Conservation (phyloP, 2,329 filamentous ascomycete genomes). For the Cordyceps tenuipes region DNA sequence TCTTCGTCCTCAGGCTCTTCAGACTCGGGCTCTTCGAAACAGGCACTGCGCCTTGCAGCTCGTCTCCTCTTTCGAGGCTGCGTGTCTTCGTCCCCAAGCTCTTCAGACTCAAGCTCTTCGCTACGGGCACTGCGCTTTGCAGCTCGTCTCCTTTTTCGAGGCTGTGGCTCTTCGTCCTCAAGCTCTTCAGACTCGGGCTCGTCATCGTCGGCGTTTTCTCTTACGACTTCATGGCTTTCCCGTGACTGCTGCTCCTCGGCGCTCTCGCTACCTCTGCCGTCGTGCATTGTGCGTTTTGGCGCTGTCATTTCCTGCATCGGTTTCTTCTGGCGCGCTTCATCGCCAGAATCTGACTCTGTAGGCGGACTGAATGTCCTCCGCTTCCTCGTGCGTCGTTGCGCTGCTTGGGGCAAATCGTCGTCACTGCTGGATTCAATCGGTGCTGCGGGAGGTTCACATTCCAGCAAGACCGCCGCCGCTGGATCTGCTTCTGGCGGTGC, state of each 20-base stretch:
- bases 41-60: too few species aligned
- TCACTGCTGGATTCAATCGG: not conserved
- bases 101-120: too few species aligned
- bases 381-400: not conserved
- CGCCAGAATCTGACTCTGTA: not conserved
- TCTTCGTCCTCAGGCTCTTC: not conserved
- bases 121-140: not conserved
- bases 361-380: not conserved
- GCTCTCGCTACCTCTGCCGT: not conserved
- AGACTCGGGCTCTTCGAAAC: not conserved
- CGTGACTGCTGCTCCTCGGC: not conserved
- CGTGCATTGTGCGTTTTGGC: not conserved
- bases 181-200: conserved; percentile 1
- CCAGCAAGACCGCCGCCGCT: too few species aligned
- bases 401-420: not conserved
- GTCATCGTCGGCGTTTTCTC: not conserved
- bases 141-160: not conserved
- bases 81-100: too few species aligned
- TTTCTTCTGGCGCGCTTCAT: not conserved
- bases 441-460: too few species aligned
- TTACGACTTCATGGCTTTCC: not conserved
- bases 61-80: too few species aligned
- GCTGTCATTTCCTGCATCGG: not conserved
- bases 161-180: not conserved
- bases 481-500: not conserved